Evolutionary conservation across 2,329 filamentous ascomycete genomes (phyloP), one percentile per base, ranked within the genome.

Genomic region (Aspergillus chevalieri): DNA sequence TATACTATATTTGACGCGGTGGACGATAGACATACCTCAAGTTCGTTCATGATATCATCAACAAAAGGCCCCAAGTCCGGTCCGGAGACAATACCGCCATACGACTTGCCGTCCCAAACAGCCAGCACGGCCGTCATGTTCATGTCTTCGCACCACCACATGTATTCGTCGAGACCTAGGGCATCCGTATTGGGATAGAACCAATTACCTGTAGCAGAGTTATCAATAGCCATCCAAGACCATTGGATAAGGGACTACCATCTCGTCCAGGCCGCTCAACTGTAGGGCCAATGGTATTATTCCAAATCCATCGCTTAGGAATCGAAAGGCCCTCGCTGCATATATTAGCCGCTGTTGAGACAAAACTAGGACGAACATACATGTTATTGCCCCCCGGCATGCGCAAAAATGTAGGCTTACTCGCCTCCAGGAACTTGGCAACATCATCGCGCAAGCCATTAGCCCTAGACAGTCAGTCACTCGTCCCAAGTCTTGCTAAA

Each of bases 371-470:
- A 12, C 4, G 12, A 12, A 38, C 65, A 17, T 61, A 66, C 63
- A 85, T 65, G 70, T 83, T 84, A 60, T 84, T 84, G 7, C 82
- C 83, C 5, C 84, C 84, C 0, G 84, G 83, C 50, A 85, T 79
- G 14, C 84, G 77, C 42, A 87, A 74, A 56, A 85, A 78, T n/a
- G 74, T 75, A 0, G 78, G 76, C 46, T 79, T 76, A 1, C 83
- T 60, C 6, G 69, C 74, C 3, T 74, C 76, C 2, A 85, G 64
- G 6, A 75, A 74, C 46, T 78, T 71, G 6, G 76, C 77, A 46
- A 85, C 65, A 46, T 84, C 80, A 7, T 74, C 64, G 5, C 81
- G 70, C 38, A 83, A 67, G 0, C 83, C 83, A 56, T 85, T 85
- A 43, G 56, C 43, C 21, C 63, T 61, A 19, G 10, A 8, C 3